A percentile compares a stretch with the other conserved stretches of the same genome.
These are phyloP conservation scores for Sordariomycetes sp. DNA, from an alignment of 2,329 filamentous ascomycete genomes.

Conservation along the genomic window DNA sequence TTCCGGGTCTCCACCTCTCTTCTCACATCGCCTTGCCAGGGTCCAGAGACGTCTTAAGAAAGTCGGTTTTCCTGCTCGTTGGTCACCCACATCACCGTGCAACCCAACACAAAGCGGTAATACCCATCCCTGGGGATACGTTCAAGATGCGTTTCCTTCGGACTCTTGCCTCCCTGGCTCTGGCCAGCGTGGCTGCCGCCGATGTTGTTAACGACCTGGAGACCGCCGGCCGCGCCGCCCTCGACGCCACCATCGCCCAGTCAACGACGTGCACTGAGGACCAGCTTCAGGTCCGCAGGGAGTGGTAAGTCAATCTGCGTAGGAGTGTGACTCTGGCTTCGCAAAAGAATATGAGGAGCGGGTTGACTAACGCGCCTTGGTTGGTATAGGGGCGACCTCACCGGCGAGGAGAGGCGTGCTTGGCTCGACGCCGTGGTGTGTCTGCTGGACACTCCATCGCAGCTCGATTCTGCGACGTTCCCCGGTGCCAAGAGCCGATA, in stretches of 20 bases:
- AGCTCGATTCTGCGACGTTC: slow-evolving; percentile 10
- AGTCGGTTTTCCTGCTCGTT: background rate
- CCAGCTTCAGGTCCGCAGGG: slow-evolving; percentile 12
- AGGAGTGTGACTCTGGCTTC: background rate
- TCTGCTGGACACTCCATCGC: slow-evolving; percentile 12
- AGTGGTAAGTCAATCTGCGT: slow-evolving; percentile 10
- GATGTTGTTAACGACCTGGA: slow-evolving; percentile 14
- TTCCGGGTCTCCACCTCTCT: background rate
- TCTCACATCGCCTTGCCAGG: background rate
- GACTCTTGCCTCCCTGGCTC: background rate
- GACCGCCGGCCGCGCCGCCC: slow-evolving; percentile 11
- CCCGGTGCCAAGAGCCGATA: slow-evolving; percentile 17
- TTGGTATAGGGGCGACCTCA: slow-evolving; percentile 2
- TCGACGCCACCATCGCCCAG: slow-evolving; percentile 13
- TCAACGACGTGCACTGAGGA: slow-evolving; percentile 13
- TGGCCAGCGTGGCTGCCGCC: slow-evolving; percentile 7
- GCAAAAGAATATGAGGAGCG: background rate
- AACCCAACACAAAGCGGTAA: background rate
- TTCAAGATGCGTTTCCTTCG: background rate
- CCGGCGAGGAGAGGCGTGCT: slow-evolving; percentile 10
- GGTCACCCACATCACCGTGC: background rate
- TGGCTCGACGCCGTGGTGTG: slow-evolving; percentile 17
- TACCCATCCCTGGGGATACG: background rate
- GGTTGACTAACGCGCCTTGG: background rate
- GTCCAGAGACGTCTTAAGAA: background rate